Percentiles rank a stretch among this genome's conserved stretches.
Conservation (phyloP, 106 monocot species). For the Acanthochlamys bracteata region DNA sequence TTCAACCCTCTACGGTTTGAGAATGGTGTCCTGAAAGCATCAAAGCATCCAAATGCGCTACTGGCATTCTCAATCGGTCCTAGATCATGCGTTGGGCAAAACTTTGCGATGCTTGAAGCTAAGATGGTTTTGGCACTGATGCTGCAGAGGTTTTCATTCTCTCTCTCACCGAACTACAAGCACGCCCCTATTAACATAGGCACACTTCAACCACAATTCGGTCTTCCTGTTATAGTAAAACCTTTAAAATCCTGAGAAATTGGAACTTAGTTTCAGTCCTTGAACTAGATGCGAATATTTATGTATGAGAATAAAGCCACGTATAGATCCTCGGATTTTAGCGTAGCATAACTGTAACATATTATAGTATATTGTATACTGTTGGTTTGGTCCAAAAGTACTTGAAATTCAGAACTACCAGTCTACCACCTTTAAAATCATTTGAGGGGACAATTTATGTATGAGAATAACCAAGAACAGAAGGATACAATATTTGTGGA, state of each 20-base stretch:
- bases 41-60: slow-evolving; percentile 12
- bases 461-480: too few species aligned
- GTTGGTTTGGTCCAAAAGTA: too few species aligned
- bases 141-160: slow-evolving; percentile 16
- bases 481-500: too few species aligned
- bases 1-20: slow-evolving; percentile 16
- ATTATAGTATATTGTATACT: too few species aligned
- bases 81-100: slow-evolving; percentile 11
- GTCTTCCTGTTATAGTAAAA: slow-evolving; percentile 8
- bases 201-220: slow-evolving; percentile 14
- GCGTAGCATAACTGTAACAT: too few species aligned
- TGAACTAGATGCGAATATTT: too few species aligned
- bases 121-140: slow-evolving; percentile 17
- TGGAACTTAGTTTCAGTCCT: too few species aligned
- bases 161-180: slow-evolving; percentile 11
- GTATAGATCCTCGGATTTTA: slow-evolving; percentile 4
- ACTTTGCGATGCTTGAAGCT: slow-evolving; percentile 14
- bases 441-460: too few species aligned
- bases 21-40: slow-evolving; percentile 4
- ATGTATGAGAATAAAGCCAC: not conserved
- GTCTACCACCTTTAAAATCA: too few species aligned
- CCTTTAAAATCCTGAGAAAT: not conserved
- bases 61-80: slow-evolving; percentile 10
- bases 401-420: too few species aligned
- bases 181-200: slow-evolving; percentile 10